Percentiles rank a stretch among this genome's conserved stretches.
phyloP scores from a whole-genome alignment of 192 early-diverging fungal species.

The Spizellomyces punctatus region DNA sequence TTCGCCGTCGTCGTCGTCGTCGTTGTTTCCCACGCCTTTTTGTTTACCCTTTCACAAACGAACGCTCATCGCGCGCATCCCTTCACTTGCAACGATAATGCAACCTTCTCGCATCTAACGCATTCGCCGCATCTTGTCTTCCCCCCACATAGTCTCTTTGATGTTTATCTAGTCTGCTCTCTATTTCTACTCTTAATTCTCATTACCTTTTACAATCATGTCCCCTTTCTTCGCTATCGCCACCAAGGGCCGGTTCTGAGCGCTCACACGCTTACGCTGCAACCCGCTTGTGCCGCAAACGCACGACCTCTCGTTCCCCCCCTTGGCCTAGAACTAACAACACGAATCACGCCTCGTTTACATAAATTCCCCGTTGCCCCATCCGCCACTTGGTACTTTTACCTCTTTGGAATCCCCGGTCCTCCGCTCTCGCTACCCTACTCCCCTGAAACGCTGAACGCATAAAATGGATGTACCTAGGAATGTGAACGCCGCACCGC shows the following conservation, averaged over 20 bases:
- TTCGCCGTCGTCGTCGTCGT: no score
- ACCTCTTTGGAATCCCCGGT: conserved; percentile 26
- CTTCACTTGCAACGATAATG: no score
- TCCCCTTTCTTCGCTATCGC: background rate
- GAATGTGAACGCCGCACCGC: no score
- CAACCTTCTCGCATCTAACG: background rate
- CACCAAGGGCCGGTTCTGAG: background rate
- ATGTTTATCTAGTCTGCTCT: background rate
- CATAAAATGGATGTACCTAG: no score
- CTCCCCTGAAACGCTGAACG: background rate
- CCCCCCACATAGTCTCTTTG: background rate
- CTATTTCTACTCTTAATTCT: background rate
- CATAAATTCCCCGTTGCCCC: background rate
- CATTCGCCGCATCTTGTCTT: no score
- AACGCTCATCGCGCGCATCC: no score
- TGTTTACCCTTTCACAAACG: no score
- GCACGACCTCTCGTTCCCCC: conserved; percentile 1
- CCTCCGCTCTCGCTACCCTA: background rate
- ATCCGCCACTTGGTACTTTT: conserved; percentile 10
- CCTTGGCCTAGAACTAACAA: background rate
- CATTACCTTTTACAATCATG: conserved; percentile 4
- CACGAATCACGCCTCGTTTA: conserved; percentile 8
- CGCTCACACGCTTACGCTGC: conserved; percentile 5
- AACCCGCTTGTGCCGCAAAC: background rate
- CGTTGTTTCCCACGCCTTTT: no score